Conservation (phyloP, 306 rosid genomes). For the Trichosanthes truncata region DNA sequence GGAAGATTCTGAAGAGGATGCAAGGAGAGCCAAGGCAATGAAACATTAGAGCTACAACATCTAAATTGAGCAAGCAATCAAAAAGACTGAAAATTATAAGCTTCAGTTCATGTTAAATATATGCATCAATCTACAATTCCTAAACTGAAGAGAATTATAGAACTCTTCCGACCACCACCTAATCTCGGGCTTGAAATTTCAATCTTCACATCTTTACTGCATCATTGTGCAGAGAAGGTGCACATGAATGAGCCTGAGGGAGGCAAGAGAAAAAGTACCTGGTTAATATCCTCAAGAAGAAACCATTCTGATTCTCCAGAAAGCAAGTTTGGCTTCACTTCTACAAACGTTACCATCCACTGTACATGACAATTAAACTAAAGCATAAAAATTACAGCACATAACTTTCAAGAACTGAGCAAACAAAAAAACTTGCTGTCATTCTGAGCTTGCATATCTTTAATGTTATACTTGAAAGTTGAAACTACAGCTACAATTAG, state of each 20-base stretch:
- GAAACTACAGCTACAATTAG: background rate
- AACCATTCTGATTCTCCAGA: constrained; percentile 86
- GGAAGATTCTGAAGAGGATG: background rate
- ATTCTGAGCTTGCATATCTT: background rate
- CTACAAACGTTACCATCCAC: constrained; percentile 79
- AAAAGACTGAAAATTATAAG: background rate
- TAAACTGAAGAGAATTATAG: background rate
- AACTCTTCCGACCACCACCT: background rate
- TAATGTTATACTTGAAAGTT: background rate
- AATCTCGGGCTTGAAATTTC: background rate
- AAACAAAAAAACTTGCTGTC: background rate
- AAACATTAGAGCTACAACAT: background rate
- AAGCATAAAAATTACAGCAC: background rate
- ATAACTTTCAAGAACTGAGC: background rate
- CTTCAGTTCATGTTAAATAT: background rate
- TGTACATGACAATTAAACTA: constrained; percentile 5
- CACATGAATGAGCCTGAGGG: background rate
- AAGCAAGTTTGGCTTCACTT: constrained; percentile 78
- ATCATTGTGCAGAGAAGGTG: background rate
- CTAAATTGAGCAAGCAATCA: background rate
- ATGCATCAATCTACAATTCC: background rate
- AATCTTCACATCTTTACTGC: background rate
- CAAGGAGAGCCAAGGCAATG: background rate
- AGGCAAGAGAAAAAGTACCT: constrained; percentile 28
- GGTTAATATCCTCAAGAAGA: constrained; percentile 69